Percentiles rank a stretch among this genome's conserved stretches.
Evolutionary conservation across 1,284 basidiomycete species (phyloP).

Genomic region (Ganoderma lucidum): DNA sequence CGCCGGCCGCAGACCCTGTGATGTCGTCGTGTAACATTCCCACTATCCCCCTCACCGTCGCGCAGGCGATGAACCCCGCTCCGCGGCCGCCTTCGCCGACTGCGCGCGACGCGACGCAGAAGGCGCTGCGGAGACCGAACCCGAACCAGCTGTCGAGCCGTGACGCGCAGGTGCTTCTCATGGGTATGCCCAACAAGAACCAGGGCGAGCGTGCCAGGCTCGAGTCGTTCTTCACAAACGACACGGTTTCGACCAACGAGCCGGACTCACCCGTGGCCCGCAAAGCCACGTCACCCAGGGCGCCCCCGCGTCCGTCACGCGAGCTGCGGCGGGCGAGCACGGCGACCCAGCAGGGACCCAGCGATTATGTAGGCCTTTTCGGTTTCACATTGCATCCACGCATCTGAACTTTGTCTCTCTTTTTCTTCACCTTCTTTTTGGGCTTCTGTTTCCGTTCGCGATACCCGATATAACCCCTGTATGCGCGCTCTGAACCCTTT

Average conservation of each 20-base stretch:
- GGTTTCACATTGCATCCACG: conserved; percentile 25
- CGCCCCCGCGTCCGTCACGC: conserved; percentile 69
- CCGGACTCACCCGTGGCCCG: conserved; percentile 31
- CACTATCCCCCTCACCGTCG: conserved; percentile 94
- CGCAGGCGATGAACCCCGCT: conserved; percentile 95
- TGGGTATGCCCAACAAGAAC: conserved; percentile 62
- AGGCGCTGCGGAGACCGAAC: conserved; percentile 87
- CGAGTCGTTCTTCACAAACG: conserved; percentile 64
- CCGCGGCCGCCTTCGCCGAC: conserved; percentile 94
- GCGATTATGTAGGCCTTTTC: conserved; percentile 47
- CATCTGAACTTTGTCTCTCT: conserved; percentile 30
- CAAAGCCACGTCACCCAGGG: conserved; percentile 35
- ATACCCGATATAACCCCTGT: conserved; percentile 15
- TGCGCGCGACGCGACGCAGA: conserved; percentile 89
- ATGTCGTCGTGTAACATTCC: conserved; percentile 98
- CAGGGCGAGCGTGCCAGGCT: conserved; percentile 53
- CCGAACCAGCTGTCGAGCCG: conserved; percentile 90
- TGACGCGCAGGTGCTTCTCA: conserved; percentile 84
- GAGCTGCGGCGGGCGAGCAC: conserved; percentile 59
- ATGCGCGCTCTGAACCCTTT: conserved; percentile 26
- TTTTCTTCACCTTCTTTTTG: conserved; percentile 17
- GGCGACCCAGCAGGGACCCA: conserved; percentile 33
- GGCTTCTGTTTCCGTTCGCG: conserved; percentile 17
- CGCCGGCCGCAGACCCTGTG: conserved; percentile 74
- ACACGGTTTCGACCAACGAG: conserved; percentile 41